Evolutionary conservation across 345 rosid species (phyloP).

Genomic region (Corchorus capsularis): DNA sequence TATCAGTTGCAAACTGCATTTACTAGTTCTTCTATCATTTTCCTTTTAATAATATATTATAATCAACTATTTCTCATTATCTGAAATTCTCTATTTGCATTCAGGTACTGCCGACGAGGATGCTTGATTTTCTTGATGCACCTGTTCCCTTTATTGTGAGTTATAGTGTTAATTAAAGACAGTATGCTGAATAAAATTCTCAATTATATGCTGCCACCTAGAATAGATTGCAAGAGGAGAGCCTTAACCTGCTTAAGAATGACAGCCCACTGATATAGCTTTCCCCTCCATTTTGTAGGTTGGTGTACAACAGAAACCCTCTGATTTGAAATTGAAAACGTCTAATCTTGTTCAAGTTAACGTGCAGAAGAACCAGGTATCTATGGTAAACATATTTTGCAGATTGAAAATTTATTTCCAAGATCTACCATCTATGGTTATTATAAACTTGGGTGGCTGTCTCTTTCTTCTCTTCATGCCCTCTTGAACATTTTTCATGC

Average conservation of each 20-base stretch:
- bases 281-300: slow-evolving; percentile 47
- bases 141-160: slow-evolving; percentile 98
- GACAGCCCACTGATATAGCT: not conserved
- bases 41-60: not conserved
- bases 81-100: slow-evolving; percentile 1
- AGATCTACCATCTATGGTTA: not conserved
- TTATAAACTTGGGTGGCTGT: not conserved
- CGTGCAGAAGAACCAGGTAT: slow-evolving; percentile 80
- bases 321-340: slow-evolving; percentile 78
- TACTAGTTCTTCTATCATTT: not conserved
- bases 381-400: slow-evolving; percentile 13
- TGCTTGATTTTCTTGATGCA: slow-evolving; percentile 98
- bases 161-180: slow-evolving; percentile 18
- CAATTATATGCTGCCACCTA: not conserved
- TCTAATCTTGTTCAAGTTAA: slow-evolving; percentile 76
- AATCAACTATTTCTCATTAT: not conserved
- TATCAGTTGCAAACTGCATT: not conserved
- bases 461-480: no score
- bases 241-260: slow-evolving; percentile 10
- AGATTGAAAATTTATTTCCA: slow-evolving; percentile 3
- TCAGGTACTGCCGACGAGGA: slow-evolving; percentile 82
- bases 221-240: not conserved
- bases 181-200: not conserved
- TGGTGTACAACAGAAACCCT: slow-evolving; percentile 75
- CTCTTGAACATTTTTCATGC: no score